Evolutionary conservation across 225 moss, liverwort and hornwort genomes (phyloP), one percentile per base, ranked within the genome.

Genomic region (Pseudisothecium myosuroides): DNA sequence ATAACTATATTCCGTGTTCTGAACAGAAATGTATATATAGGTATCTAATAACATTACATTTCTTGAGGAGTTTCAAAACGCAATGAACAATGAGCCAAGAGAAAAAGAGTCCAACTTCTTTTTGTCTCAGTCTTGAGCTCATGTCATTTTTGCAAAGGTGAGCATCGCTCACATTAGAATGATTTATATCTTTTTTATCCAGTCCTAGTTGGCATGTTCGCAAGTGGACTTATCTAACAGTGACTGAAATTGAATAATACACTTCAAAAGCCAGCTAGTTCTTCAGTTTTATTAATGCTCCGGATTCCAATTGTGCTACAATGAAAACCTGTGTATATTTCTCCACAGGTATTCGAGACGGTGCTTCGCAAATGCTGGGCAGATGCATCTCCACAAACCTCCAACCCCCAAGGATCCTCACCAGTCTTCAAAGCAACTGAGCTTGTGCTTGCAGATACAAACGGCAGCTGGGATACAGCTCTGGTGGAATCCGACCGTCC

Each of bases 281-380:
- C 22, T 55, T 84, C 56, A 27, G 12, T 67, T 49, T 52, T 56
- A 28, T 56, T 31, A 37, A 84, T 71, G 39, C 84, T 71, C 71
- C 41, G 54, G 39, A 84, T 68, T 84, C 29, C 52, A 27, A 26
- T 83, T n/a, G 39, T 68, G 68, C 10, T 81, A 54, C 54, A n/a
- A 17, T 28, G 20, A 31, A 49, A 67, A n/a, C 9, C 39, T 39
- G 49, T 21, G 19, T 66, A 27, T 20, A 41, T 37, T 80, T 26
- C 21, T n/a, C 52, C 69, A 23, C 91, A 96, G 96, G 92, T 95
- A 23, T 98, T 98, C 82, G 95, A 98, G 91, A 97, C 95, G 34
- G 96, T 91, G 27, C 87, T 98, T 61, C 93, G 93, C 41, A 94
- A 89, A 66, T 93, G 91, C 56, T 96, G 98, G 98, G 89, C 85